These are phyloP conservation scores for Gillenia trifoliata DNA, from an alignment of 306 rosid species.

Conservation along the genomic window DNA sequence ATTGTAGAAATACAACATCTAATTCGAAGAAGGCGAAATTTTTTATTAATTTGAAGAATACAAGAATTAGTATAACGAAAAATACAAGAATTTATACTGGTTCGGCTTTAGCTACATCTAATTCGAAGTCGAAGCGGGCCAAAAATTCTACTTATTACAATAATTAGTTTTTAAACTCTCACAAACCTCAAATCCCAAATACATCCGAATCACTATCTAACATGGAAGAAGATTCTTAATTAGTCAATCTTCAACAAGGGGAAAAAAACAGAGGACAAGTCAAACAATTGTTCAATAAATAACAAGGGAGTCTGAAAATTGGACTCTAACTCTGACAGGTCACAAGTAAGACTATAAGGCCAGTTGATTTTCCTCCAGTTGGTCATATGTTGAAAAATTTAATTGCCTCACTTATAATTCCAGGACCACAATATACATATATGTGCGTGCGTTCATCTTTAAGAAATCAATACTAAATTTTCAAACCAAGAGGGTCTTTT, in stretches of 20 bases:
- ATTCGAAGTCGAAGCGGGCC: rapidly evolving
- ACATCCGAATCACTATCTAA: not conserved
- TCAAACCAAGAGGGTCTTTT: not conserved
- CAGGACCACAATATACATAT: not conserved
- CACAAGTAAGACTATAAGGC: not conserved
- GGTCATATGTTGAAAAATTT: not conserved
- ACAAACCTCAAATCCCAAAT: too few species aligned
- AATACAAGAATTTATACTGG: too few species aligned
- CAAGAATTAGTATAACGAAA: too few species aligned
- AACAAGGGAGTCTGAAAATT: not conserved
- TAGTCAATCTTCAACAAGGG: conserved; percentile 1
- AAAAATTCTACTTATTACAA: too few species aligned
- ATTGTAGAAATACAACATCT: too few species aligned
- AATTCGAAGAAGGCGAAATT: too few species aligned
- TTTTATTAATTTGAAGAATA: too few species aligned
- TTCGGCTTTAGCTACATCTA: not conserved
- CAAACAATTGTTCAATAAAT: not conserved
- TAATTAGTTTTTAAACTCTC: too few species aligned
- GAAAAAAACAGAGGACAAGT: not conserved
- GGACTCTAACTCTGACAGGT: not conserved
- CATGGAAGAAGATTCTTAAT: not conserved
- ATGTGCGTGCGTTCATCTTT: not conserved
- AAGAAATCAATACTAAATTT: not conserved
- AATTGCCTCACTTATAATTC: not conserved
- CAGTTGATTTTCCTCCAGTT: not conserved